Evolutionary conservation across 177 flowering plant species (phyloP).

Genomic region (Vitis hybrid): DNA sequence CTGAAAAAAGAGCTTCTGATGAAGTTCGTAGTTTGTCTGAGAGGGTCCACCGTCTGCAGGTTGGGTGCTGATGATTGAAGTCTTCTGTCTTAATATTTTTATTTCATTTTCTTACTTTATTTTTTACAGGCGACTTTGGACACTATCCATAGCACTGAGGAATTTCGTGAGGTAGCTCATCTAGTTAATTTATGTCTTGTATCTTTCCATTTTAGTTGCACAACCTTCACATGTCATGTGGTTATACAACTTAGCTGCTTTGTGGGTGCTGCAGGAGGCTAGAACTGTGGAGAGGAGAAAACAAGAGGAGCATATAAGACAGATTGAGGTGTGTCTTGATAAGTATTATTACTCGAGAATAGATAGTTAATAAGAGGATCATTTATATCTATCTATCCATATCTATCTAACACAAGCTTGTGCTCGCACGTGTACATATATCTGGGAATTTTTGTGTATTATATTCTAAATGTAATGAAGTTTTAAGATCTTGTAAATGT

Average conservation of each 20-base stretch:
- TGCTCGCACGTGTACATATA: no score
- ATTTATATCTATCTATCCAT: no score
- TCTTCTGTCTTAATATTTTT: neutral
- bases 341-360: neutral
- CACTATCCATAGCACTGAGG: slow-evolving; percentile 74
- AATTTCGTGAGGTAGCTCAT: slow-evolving; percentile 71
- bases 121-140: slow-evolving; percentile 73
- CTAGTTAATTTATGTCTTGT: neutral
- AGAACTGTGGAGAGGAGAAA: slow-evolving; percentile 65
- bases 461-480: no score
- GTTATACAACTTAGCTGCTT: slow-evolving; percentile 3
- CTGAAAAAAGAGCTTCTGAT: slow-evolving; percentile 85
- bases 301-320: slow-evolving; percentile 60
- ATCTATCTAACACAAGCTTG: no score
- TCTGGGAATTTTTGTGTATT: no score
- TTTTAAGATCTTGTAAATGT: no score
- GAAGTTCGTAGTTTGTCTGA: slow-evolving; percentile 80
- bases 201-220: neutral
- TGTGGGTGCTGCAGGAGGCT: slow-evolving; percentile 51
- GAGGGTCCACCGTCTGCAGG: slow-evolving; percentile 86
- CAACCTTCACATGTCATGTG: neutral
- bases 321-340: slow-evolving; percentile 56
- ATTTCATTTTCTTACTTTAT: neutral
- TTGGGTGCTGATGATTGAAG: slow-evolving; percentile 11
- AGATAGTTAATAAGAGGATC: no score